Evolutionary conservation across 2,329 filamentous ascomycete genomes (phyloP), one percentile per base, ranked within the genome.

Genomic region (Coniochaeta prunicola): DNA sequence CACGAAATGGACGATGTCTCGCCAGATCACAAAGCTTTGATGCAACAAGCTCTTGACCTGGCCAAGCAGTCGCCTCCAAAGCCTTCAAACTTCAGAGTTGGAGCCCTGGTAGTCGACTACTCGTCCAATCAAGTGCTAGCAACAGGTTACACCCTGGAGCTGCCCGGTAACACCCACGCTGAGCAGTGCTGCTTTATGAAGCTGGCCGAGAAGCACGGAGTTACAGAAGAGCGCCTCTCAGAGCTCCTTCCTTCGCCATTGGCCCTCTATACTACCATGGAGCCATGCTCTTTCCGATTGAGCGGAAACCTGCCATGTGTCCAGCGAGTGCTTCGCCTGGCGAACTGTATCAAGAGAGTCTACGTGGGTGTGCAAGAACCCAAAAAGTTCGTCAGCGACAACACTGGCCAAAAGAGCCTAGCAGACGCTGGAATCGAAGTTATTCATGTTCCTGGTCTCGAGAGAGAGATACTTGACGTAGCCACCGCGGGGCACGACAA

Each of bases 101-200:
- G 94, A 45, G 94, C 94, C n/a, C 73, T 96, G n/a, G 80, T 97
- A 40, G 80, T 94, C 21, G 79, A 85, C 59, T 71, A 78, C 15
- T 73, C 74, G 45, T 79, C 76, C 36, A 80, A 85, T 65, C 70
- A 74, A 28, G 77, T 96, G 59, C 79, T 96, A 30, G 84, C 89
- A 0, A 90, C 90, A 1, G 93, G 94, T 58, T 97, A 93, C 76
- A 97, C 94, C 0, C 81, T 97, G 60, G 93, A 99, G 73, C 84
- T 92, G 4, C 81, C 86, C 0, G 94, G 93, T 45, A 99, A 99
- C 75, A 97, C 94, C 0, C 94, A 99, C 69, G 94, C 94, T 3
- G 94, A 99, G 71, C 92, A 99, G 75, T 93, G 89, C 72, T 96
- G 91, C 69, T 81, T 99, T 59, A 74, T 87, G 55, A 97, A 99